Evolutionary conservation across 148 eudicot genomes (phyloP), one percentile per base, ranked within the genome.

Genomic region (Chenopodium quinoa): DNA sequence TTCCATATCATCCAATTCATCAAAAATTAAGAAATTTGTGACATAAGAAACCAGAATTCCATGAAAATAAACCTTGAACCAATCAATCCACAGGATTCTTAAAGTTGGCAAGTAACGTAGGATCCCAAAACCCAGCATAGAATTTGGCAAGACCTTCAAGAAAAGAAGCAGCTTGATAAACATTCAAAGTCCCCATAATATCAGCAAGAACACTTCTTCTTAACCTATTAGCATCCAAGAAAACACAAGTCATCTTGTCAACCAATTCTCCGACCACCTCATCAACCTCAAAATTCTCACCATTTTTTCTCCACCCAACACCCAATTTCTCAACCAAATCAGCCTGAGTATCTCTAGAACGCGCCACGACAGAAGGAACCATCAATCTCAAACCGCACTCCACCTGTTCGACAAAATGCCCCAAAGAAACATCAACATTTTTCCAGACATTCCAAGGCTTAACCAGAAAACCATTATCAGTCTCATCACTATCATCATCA

Each of bases 361-460:
- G 88, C 4, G 87, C 86, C 75, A 76, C 85, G 75, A 95, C 78
- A 0, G 91, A 85, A 2, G 98, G 97, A 70, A 90, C 97, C 92
- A 92, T 93, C 54, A 93, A 82, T 87, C 99, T 85, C 85, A 93
- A 29, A 75, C 94, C 97, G 73, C 97, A 83, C 80, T 95, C 98
- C 22, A 95, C 88, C 87, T 92, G 87, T 27, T 90, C 97, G 20
- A 92, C 88, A 20, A 86, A 44, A 11, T 85, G 62, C 83, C 84
- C 85, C 84, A 95, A 58, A 0, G 76, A 78, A 73, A 52, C 66
- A 19, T 82, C 85, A 4, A 83, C 87, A 62, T 82, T 87, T 82
- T 85, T 81, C 94, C 92, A 93, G 17, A 90, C 92, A 83, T 79
- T 91, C 84, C 83, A 88, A 31, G 86, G 73, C 54, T 62, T 79